Evolutionary conservation across 2,329 filamentous ascomycete species (phyloP).

Genomic region (Fusarium floridanum): DNA sequence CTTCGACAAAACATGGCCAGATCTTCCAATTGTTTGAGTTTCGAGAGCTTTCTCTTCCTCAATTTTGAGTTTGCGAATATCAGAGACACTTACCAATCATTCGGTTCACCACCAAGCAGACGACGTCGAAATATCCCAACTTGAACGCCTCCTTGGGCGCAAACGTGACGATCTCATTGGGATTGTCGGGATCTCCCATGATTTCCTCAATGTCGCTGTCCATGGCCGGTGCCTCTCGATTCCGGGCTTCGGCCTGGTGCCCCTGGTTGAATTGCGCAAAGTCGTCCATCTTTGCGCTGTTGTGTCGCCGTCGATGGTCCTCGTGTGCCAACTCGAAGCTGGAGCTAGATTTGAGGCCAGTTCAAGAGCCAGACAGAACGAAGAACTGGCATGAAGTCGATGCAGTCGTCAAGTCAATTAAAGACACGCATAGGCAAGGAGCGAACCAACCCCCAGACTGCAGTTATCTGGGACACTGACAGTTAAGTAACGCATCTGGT

Average conservation of each 20-base stretch:
- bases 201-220: conserved; percentile 40
- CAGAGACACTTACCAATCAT: conserved; percentile 52
- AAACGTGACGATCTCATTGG: conserved; percentile 49
- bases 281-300: conserved; percentile 44
- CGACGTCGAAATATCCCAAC: conserved; percentile 53
- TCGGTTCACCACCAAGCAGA: conserved; percentile 53
- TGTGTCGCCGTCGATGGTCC: not conserved
- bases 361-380: conserved; percentile 2
- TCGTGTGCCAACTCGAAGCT: not conserved
- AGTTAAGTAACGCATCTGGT: conserved; percentile 43
- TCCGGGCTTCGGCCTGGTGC: conserved; percentile 6
- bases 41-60: not conserved
- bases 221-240: conserved; percentile 12
- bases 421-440: conserved; percentile 9
- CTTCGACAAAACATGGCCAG: conserved; percentile 31
- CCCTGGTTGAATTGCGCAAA: conserved; percentile 40
- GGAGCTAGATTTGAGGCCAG: conserved; percentile 2
- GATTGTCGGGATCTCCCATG: conserved; percentile 33
- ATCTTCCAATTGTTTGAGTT: not conserved
- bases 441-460: not conserved
- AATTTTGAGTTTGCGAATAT: not conserved
- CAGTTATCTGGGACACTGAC: conserved; percentile 26
- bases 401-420: not conserved
- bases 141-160: conserved; percentile 53
- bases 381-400: conserved; percentile 18